Base-by-base conservation (phyloP, 2,329 filamentous ascomycete genomes). In the Talaromyces marneffei region DNA sequence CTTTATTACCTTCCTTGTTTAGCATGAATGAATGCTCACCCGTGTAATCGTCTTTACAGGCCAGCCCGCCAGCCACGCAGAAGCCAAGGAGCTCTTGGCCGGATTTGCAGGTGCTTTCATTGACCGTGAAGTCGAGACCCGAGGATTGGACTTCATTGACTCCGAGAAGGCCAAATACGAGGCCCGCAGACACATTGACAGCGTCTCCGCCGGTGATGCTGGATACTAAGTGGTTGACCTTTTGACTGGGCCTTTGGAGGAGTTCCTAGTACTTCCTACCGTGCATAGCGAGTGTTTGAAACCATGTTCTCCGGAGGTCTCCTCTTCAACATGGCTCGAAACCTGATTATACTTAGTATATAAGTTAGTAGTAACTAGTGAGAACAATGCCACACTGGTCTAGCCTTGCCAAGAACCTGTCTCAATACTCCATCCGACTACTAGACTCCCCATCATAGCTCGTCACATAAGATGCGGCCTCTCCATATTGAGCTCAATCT, bases 41-140 rank as follows among this genome's bases (percentile, higher is more conserved):
- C 8, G 18, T 39, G 29, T 42, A 14, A 42, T 18, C 9, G n/a
- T 31, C 14, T 31, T 5, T 12, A 29, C 4, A 89, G 86, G 88
- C 76, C 84, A 91, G 80, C 75, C 83, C 12, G 84, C 90, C 63
- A 82, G 80, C 66, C 90, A 93, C 78, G 79, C 75, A 40, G 86
- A 89, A 69, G 90, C 90, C 71, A 93, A 93, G 67, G 90, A 93
- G 79, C 72, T 90, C 54, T 76, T 93, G 18, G 88, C 85, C 23
- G 89, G 87, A 63, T 79, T 92, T 57, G 89, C 87, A n/a, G 89
- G 85, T 59, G 89, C 84, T 65, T 89, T 92, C 77, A 83, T 91
- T 70, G 90, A 93, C 80, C 87, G 87, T 74, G 82, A 92, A 48
- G 81, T 85, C 31, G 89, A 89, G 80, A 84, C 82, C 67, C 86